Conservation (phyloP, 2,329 filamentous ascomycete genomes). For the Xenosphaeropsis pyriputrescens region DNA sequence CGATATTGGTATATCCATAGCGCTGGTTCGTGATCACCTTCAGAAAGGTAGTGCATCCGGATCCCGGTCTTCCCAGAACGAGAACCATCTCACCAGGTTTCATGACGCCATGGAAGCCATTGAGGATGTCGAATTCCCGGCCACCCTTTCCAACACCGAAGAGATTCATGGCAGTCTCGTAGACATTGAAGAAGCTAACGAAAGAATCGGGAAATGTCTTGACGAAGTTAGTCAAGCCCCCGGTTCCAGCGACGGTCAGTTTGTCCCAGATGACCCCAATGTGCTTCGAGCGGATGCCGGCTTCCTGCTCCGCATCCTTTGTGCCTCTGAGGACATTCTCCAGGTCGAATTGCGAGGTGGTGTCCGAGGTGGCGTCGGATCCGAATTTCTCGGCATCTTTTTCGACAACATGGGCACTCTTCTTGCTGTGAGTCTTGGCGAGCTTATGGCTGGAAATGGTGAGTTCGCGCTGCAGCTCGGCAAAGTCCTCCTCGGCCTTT, state of each 20-base stretch:
- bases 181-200: conserved; percentile 61
- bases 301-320: conserved; percentile 54
- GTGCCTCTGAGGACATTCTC: conserved; percentile 60
- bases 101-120: conserved; percentile 55
- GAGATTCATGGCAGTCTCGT: conserved; percentile 46
- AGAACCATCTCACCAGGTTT: conserved; percentile 70
- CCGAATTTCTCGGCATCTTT: conserved; percentile 46
- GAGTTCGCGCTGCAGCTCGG: conserved; percentile 47
- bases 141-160: conserved; percentile 55
- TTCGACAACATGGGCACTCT: conserved; percentile 10
- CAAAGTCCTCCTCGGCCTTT: conserved; percentile 56
- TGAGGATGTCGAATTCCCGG: conserved; percentile 57
- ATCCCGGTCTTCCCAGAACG: conserved; percentile 18
- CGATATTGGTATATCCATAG: conserved; percentile 41
- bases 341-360: conserved; percentile 55
- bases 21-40: conserved; percentile 39
- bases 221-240: conserved; percentile 56
- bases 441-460: conserved; percentile 39
- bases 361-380: conserved; percentile 26
- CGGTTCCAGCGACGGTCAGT: conserved; percentile 61
- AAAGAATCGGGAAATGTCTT: conserved; percentile 63
- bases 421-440: conserved; percentile 19
- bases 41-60: conserved; percentile 36
- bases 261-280: conserved; percentile 70
- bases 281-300: conserved; percentile 68